Percentiles rank a stretch among this genome's conserved stretches.
Conservation (phyloP, 768 basidiomycete species). For the Leccinum aurantiacum region DNA sequence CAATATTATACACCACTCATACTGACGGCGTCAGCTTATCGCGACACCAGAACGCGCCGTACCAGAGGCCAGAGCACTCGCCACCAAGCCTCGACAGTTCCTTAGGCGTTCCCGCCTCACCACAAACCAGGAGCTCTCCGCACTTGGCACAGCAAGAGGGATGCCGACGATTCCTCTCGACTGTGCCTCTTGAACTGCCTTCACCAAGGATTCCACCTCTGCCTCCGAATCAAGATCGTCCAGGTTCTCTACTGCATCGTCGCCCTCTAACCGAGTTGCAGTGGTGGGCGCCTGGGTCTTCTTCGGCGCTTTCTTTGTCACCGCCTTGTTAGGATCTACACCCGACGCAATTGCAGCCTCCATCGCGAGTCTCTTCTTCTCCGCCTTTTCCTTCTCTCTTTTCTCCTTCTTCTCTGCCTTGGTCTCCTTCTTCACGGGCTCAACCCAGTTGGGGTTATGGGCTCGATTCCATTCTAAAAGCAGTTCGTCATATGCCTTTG, state of each 20-base stretch:
- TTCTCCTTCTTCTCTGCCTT: slow-evolving; percentile 89
- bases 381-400: slow-evolving; percentile 75
- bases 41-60: slow-evolving; percentile 26
- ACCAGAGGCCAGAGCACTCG: slow-evolving; percentile 44
- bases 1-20: not conserved
- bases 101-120: slow-evolving; percentile 64
- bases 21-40: slow-evolving; percentile 15
- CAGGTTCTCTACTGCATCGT: slow-evolving; percentile 65
- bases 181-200: slow-evolving; percentile 55
- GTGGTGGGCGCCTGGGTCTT: slow-evolving; percentile 57
- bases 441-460: slow-evolving; percentile 85
- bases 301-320: slow-evolving; percentile 62
- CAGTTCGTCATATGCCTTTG: slow-evolving; percentile 80
- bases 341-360: slow-evolving; percentile 70
- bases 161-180: slow-evolving; percentile 59
- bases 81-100: slow-evolving; percentile 56
- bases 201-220: slow-evolving; percentile 74
- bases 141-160: slow-evolving; percentile 71
- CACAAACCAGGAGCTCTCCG: slow-evolving; percentile 81
- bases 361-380: slow-evolving; percentile 73
- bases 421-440: slow-evolving; percentile 82
- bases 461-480: slow-evolving; percentile 90
- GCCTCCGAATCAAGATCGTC: slow-evolving; percentile 84
- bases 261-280: slow-evolving; percentile 52
- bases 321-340: slow-evolving; percentile 43